Evolutionary conservation across 371 early-diverging fungal species (phyloP), one percentile per base, ranked within the genome.

Genomic region (Mucor ambiguus): DNA sequence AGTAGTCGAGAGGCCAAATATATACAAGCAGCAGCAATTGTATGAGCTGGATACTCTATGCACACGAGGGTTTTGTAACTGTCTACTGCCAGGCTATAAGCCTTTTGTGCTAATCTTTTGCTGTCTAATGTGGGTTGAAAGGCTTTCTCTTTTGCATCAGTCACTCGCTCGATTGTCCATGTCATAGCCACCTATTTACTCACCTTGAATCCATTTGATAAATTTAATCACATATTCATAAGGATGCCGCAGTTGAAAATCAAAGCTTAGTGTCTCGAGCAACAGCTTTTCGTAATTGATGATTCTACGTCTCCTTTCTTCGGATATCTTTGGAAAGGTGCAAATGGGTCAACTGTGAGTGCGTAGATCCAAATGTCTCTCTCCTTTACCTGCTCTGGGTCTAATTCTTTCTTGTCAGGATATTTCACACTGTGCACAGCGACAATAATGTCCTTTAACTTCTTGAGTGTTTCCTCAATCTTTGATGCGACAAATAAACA

Each of bases 401-500:
- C 89, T 48, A 87, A 71, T 66, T 88, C 87, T 56, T 83, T 72
- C 41, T 72, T 79, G 12, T 80, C 79, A 4, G 88, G 87, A 58
- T 89, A 79, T 60, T 80, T 73, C 14, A 85, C 83, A 54, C 79
- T 75, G 43, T 88, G 87, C 0, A 87, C 87, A 43, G 85, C 89
- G 5, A 87, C 83, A 69, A 88, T 76, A 20, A 93, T 89, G 63
- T 93, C 92, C 69, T 88, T 88, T 35, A 91, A 79, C 58, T 87
- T 88, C 60, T 93, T 93, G 66, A 88, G 82, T 0, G 91, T 92
- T 58, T 93, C 93, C 61, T 93, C 91, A 60, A 91, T 88, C 61
- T 93, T 93, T 29, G 86, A 87, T 3, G 91, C 90, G 1, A 91
- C 92, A 72, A 90, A 90, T 14, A 93, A 66, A 59, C 90, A 90